These are phyloP conservation scores for Exsudoporus frostii DNA, from an alignment of 768 basidiomycete genomes.

Conservation along the genomic window DNA sequence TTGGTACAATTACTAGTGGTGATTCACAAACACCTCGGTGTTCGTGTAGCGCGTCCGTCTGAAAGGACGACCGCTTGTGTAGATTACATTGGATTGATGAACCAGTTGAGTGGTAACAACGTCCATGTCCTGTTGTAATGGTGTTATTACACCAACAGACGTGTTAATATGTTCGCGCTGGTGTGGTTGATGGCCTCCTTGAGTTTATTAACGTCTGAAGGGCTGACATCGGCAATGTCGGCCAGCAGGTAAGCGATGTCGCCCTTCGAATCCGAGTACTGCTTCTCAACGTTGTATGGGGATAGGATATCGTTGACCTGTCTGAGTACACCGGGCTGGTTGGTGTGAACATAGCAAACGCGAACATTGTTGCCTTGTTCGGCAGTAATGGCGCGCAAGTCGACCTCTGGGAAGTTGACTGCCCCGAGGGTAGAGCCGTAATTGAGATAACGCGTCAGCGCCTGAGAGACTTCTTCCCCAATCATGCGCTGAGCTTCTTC, in stretches of 20 bases:
- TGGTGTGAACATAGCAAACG: conserved; percentile 93
- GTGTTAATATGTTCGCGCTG: conserved; percentile 84
- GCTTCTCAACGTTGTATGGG: conserved; percentile 98
- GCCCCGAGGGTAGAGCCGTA: conserved; percentile 88
- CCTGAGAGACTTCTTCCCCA: conserved; percentile 87
- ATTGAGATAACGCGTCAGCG: conserved; percentile 85
- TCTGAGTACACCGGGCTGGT: conserved; percentile 92
- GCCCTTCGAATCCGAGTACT: conserved; percentile 96
- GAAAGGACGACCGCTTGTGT: conserved; percentile 4
- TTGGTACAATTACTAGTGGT: not conserved
- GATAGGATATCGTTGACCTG: conserved; percentile 93
- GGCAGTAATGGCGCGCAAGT: conserved; percentile 85
- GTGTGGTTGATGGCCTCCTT: conserved; percentile 77
- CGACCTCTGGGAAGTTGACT: conserved; percentile 99
- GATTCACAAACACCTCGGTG: not conserved
- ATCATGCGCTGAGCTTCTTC: conserved; percentile 99
- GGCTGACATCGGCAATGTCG: conserved; percentile 90
- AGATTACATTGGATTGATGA: conserved; percentile 18
- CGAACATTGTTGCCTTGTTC: conserved; percentile 81
- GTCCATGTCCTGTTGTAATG: not conserved
- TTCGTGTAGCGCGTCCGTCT: not conserved
- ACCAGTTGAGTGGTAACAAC: conserved; percentile 52
- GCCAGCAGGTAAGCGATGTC: conserved; percentile 95
- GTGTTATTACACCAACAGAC: conserved; percentile 63
- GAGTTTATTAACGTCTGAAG: conserved; percentile 71